These are phyloP conservation scores for Salinomyces thailandicus DNA, from an alignment of 2,329 filamentous ascomycete genomes.

Conservation along the genomic window DNA sequence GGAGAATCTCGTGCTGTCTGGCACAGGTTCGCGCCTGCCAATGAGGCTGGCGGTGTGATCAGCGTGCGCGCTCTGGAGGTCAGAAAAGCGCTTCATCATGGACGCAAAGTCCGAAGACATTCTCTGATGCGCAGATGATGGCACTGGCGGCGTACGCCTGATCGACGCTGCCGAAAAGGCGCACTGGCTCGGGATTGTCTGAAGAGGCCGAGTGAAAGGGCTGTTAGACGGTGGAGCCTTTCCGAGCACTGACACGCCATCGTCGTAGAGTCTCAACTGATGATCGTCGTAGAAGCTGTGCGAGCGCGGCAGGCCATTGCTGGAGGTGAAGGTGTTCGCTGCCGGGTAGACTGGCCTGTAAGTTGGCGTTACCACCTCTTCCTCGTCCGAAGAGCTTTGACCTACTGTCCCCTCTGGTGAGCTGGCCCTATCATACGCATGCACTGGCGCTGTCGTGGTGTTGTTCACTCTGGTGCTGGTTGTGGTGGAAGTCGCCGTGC, in stretches of 20 bases:
- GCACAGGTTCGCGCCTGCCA: not conserved
- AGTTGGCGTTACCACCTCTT: slow-evolving; percentile 16
- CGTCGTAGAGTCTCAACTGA: slow-evolving; percentile 8
- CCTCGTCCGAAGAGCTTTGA: slow-evolving; percentile 14
- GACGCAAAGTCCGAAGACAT: slow-evolving; percentile 4
- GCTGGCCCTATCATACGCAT: slow-evolving; percentile 8
- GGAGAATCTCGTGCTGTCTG: slow-evolving; percentile 6
- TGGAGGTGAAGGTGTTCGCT: too few relatives aligned
- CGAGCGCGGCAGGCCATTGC: not conserved
- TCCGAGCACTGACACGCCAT: slow-evolving; percentile 6
- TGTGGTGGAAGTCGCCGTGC: not conserved
- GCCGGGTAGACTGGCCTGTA: slow-evolving; percentile 4
- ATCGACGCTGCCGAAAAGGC: slow-evolving; percentile 6
- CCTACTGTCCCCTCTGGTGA: slow-evolving; percentile 15
- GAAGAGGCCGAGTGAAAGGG: slow-evolving; percentile 16
- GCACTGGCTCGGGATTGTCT: slow-evolving; percentile 19
- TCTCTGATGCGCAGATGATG: not conserved
- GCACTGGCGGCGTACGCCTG: not conserved
- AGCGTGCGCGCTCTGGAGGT: slow-evolving; percentile 5
- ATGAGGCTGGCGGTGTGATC: not conserved
- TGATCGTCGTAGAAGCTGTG: slow-evolving; percentile 5
- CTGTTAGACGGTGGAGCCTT: slow-evolving; percentile 16
- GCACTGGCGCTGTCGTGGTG: not conserved
- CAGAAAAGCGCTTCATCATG: slow-evolving; percentile 8
- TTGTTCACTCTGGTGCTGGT: not conserved